These are phyloP conservation scores for Lathyrus oleraceus DNA, from an alignment of 306 rosid genomes.

Conservation along the genomic window DNA sequence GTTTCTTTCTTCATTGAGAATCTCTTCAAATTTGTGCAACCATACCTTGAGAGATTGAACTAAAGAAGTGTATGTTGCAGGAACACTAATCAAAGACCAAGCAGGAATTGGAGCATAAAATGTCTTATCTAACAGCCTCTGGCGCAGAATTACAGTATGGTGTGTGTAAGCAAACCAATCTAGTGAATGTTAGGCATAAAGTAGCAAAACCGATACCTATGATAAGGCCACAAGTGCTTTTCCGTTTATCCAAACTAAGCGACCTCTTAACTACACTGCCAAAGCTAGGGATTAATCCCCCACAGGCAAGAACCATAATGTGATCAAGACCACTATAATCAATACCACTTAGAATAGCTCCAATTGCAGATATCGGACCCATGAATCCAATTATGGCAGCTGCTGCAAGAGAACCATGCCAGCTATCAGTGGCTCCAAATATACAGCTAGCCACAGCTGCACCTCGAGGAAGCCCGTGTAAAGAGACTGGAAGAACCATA, in stretches of 20 bases:
- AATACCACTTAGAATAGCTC: constrained; percentile 90
- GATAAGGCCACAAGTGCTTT: constrained; percentile 67
- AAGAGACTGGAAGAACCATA: constrained; percentile 96
- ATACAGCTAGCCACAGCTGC: constrained; percentile 99
- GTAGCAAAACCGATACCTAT: constrained; percentile 70
- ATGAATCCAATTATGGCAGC: constrained; percentile 86
- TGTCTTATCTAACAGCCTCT: constrained; percentile 78
- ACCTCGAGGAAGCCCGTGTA: constrained; percentile 96
- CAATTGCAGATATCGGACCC: constrained; percentile 93
- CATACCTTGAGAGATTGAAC: constrained; percentile 5
- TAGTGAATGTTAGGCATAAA: constrained; percentile 82
- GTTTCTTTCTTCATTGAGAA: constrained; percentile 24
- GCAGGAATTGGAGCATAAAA: constrained; percentile 26
- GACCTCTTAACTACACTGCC: constrained; percentile 68
- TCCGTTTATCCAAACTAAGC: constrained; percentile 63
- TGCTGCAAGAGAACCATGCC: constrained; percentile 87
- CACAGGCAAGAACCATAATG: constrained; percentile 90
- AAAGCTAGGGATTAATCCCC: constrained; percentile 86
- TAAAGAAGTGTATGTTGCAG: constrained; percentile 20
- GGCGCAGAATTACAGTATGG: constrained; percentile 99
- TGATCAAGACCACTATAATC: constrained; percentile 95
- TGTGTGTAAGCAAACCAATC: constrained; percentile 95
- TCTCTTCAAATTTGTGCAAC: constrained; percentile 37
- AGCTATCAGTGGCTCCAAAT: constrained; percentile 90
- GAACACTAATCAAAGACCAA: constrained; percentile 20